Evolutionary conservation across 768 basidiomycete genomes (phyloP), one percentile per base, ranked within the genome.

Genomic region (Ramaria sp.): DNA sequence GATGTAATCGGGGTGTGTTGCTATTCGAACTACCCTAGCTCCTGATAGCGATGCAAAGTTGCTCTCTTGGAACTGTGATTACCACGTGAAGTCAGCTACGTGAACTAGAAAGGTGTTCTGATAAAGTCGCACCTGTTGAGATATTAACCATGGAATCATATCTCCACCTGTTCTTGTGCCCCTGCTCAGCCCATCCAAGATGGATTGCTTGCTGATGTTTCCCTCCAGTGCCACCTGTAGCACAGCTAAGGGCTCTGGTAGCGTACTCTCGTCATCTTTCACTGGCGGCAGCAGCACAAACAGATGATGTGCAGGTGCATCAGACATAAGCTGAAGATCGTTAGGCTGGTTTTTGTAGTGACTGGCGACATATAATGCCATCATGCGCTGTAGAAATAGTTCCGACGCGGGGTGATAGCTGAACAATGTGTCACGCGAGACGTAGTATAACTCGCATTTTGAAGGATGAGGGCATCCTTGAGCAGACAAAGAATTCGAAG

Each of bases 281-380:
- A 98, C 76, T 0, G 96, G 96, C 0, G 94, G 94, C 1, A 98
- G 74, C 0, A 99, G 78, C 0, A 99, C 96, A 60, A 98, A 99
- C 13, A 99, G 77, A 62, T 94, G 90, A 64, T 98, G 95, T 0
- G 92, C 94, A 0, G 96, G 96, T 0, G 96, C 96, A 62, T 99
- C 96, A 10, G 87, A 89, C 67, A 98, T 80, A 50, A 99, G 78
- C 67, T 98, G 95, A n/a, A 99, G 76, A 66, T 99, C 96, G 65
- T 99, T 98, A 18, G 96, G 96, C 64, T 94, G 90, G 68, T 98
- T 99, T 70, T 99, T 99, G 74, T 99, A 99, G 66, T 99, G 96
- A 49, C 86, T 88, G 0, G 96, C 90, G 50, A 98, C 95, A 67
- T 97, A 99, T 1, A 98, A 76, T 16, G 90, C 85, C 93, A 97